phyloP scores from a whole-genome alignment of 257 asterid genomes.

The Jacaranda copaia region DNA sequence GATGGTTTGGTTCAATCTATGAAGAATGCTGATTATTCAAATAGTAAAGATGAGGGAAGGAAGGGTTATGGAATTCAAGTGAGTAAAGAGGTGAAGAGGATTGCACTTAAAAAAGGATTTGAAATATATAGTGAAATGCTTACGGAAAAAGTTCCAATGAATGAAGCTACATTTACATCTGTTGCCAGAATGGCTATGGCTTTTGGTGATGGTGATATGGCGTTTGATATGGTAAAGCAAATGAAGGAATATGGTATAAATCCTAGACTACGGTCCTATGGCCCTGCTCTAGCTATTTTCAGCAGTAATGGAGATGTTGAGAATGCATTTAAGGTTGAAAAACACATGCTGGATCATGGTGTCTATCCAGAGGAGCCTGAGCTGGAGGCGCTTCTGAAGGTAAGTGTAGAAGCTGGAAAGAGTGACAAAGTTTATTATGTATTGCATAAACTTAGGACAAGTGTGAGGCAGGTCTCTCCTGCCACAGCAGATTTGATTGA shows the following conservation, averaged over 20 bases:
- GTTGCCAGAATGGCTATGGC: conserved; percentile 91
- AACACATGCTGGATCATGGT: conserved; percentile 74
- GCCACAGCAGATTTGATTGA: conserved; percentile 72
- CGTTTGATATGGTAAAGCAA: conserved; percentile 70
- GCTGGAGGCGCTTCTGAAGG: conserved; percentile 68
- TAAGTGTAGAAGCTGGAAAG: conserved; percentile 64
- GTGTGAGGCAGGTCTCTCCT: conserved; percentile 71
- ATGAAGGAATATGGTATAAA: conserved; percentile 71
- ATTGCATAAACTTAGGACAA: conserved; percentile 78
- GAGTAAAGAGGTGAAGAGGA: conserved; percentile 60
- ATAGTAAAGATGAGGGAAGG: conserved; percentile 27
- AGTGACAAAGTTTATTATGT: conserved; percentile 74
- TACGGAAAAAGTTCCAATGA: conserved; percentile 66
- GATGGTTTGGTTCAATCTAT: conserved; percentile 61
- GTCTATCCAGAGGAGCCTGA: conserved; percentile 85
- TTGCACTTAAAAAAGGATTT: conserved; percentile 70
- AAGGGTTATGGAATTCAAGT: conserved; percentile 52
- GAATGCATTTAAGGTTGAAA: conserved; percentile 72
- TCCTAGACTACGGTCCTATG: conserved; percentile 78
- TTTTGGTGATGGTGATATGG: conserved; percentile 77
- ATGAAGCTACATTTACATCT: conserved; percentile 82
- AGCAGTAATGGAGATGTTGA: conserved; percentile 72
- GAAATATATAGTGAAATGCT: conserved; percentile 66
- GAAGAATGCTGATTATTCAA: conserved; percentile 42
- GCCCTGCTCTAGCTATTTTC: conserved; percentile 79